Percentiles rank a stretch among this genome's conserved stretches.
Conservation (phyloP, 805 yeast genomes). For the Candida xiaguanensis region DNA sequence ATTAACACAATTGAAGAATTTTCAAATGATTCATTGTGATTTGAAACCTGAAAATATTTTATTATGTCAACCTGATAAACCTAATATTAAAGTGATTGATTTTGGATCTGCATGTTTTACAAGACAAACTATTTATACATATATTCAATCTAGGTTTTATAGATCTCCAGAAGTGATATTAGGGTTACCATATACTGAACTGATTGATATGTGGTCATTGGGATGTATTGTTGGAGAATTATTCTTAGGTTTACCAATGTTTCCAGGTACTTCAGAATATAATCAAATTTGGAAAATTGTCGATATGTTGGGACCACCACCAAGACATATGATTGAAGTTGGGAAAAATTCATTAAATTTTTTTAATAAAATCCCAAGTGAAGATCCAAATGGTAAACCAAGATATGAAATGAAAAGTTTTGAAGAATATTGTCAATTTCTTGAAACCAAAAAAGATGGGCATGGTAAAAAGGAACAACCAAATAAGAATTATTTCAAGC, state of each 20-base stretch:
- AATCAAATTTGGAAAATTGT: constrained; percentile 83
- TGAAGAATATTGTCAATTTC: constrained; percentile 33
- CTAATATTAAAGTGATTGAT: constrained; percentile 88
- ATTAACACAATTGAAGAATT: constrained; percentile 71
- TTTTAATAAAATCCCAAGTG: constrained; percentile 40
- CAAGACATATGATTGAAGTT: constrained; percentile 94
- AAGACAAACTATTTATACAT: constrained; percentile 82
- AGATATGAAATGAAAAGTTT: constrained; percentile 28
- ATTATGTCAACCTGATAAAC: constrained; percentile 72
- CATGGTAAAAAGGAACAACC: constrained; percentile 57
- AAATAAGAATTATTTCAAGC: constrained; percentile 78
- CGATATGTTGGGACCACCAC: constrained; percentile 82
- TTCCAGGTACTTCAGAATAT: constrained; percentile 93
- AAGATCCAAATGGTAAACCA: constrained; percentile 23
- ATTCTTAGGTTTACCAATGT: constrained; percentile 85
- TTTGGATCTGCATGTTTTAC: constrained; percentile 96
- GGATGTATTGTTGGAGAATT: constrained; percentile 92
- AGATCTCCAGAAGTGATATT: constrained; percentile 92
- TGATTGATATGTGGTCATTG: constrained; percentile 96
- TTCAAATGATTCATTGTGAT: constrained; percentile 91
- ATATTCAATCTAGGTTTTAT: constrained; percentile 89
- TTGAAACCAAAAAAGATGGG: constrained; percentile 24
- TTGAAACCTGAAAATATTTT: constrained; percentile 94
- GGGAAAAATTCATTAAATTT: constrained; percentile 80
- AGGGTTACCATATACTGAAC: constrained; percentile 87